These are phyloP conservation scores for Boletus sp. DNA, from an alignment of 768 basidiomycete genomes.

Conservation along the genomic window DNA sequence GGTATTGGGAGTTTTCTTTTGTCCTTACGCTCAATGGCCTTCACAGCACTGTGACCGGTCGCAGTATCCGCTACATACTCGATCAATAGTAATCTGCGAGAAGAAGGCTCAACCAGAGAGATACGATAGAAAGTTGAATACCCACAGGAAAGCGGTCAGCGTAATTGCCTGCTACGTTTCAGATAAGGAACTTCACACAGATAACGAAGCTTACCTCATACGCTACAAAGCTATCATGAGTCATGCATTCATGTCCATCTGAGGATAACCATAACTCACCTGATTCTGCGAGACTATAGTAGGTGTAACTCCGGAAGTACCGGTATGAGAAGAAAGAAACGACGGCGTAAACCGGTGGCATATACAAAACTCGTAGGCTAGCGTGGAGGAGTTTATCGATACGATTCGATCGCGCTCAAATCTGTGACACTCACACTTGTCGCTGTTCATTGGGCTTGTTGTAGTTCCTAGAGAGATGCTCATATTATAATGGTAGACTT, in stretches of 20 bases:
- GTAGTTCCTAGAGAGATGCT: constrained; percentile 56
- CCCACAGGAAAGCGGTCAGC: constrained; percentile 82
- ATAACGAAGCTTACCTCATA: constrained; percentile 55
- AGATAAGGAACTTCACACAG: constrained; percentile 13
- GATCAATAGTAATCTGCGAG: constrained; percentile 67
- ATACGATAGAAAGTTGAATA: constrained; percentile 4
- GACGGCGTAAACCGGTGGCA: constrained; percentile 80
- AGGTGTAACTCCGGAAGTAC: constrained; percentile 76
- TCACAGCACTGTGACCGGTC: constrained; percentile 56
- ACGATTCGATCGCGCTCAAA: background rate
- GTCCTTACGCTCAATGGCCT: constrained; percentile 76
- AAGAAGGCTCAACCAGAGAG: background rate
- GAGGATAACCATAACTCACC: constrained; percentile 35
- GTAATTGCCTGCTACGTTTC: constrained; percentile 60
- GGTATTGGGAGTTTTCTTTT: constrained; percentile 72
- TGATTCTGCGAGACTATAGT: constrained; percentile 51
- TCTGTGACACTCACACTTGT: constrained; percentile 58
- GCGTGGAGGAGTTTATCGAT: background rate
- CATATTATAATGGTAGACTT: background rate
- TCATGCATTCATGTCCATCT: constrained; percentile 32
- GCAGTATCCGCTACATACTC: constrained; percentile 80
- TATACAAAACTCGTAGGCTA: constrained; percentile 78
- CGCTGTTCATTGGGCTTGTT: constrained; percentile 71
- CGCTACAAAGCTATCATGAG: constrained; percentile 37
- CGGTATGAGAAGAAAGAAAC: constrained; percentile 87